Conservation (phyloP, 805 yeast species). For the Candida khao-thaluensis region DNA sequence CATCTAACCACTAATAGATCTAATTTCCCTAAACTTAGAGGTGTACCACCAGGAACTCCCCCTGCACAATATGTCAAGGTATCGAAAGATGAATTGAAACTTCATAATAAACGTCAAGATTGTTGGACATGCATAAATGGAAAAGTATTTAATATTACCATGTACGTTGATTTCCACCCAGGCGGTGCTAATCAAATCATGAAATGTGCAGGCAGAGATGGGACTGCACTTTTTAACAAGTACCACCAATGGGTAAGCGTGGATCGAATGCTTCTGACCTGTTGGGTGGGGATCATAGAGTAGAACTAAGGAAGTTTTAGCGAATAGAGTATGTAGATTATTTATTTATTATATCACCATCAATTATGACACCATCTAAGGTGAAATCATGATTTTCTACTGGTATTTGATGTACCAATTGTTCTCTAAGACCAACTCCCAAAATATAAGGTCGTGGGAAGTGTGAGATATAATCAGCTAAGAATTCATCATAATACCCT, state of each 20-base stretch:
- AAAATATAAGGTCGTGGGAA: constrained; percentile 43
- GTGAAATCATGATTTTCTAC: constrained; percentile 62
- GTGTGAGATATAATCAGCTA: constrained; percentile 20
- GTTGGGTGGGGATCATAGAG: constrained; percentile 58
- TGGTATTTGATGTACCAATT: constrained; percentile 54
- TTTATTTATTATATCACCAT: constrained; percentile 1
- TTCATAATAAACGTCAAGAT: constrained; percentile 61
- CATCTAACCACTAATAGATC: constrained; percentile 40
- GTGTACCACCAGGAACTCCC: constrained; percentile 49
- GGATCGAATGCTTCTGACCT: constrained; percentile 75
- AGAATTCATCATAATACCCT: constrained; percentile 81
- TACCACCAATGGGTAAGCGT: constrained; percentile 76
- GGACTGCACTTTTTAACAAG: constrained; percentile 70
- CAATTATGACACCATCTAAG: constrained; percentile 55
- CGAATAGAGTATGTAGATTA: neutral
- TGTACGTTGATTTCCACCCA: constrained; percentile 84
- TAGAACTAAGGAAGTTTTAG: neutral
- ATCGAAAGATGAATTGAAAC: constrained; percentile 54
- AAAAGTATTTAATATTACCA: constrained; percentile 82
- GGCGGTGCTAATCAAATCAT: constrained; percentile 83
- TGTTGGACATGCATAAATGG: constrained; percentile 85
- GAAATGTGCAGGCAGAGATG: constrained; percentile 82
- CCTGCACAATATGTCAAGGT: constrained; percentile 52
- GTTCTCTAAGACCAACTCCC: constrained; percentile 68
- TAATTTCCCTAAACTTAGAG: constrained; percentile 51